Evolutionary conservation across 129 eudicot genomes (phyloP).

Genomic region (Daucus carota): DNA sequence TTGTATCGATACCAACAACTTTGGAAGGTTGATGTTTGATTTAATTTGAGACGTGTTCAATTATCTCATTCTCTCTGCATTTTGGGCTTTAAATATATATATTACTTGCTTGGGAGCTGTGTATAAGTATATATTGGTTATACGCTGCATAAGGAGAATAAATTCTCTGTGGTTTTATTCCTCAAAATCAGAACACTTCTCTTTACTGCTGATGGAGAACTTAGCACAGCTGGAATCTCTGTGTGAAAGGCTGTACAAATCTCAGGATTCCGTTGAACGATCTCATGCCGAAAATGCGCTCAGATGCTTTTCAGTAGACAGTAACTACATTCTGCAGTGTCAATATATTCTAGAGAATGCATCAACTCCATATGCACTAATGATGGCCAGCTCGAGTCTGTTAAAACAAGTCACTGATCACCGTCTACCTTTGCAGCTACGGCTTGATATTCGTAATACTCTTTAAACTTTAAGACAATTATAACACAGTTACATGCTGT

Average conservation of each 20-base stretch:
- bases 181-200: constrained; percentile 16
- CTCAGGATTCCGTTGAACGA: constrained; percentile 58
- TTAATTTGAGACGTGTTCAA: constrained; percentile 14
- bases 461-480: constrained; percentile 7
- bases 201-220: constrained; percentile 42
- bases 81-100: constrained; percentile 13
- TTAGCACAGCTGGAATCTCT: constrained; percentile 52
- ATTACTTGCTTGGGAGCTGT: constrained; percentile 18
- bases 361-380: constrained; percentile 54
- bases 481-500: not conserved
- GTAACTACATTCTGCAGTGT: constrained; percentile 51
- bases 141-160: constrained; percentile 13
- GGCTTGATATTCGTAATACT: constrained; percentile 19
- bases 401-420: constrained; percentile 70
- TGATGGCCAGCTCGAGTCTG: constrained; percentile 74
- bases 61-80: constrained; percentile 9
- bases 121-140: constrained; percentile 25
- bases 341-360: constrained; percentile 59
- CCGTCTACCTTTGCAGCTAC: constrained; percentile 29
- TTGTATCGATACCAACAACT: constrained; percentile 4
- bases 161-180: not conserved
- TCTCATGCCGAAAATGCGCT: constrained; percentile 54
- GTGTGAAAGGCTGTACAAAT: constrained; percentile 59
- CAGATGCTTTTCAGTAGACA: constrained; percentile 51
- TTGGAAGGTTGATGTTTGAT: constrained; percentile 15